Base-by-base conservation (phyloP, 2,329 filamentous ascomycete genomes). In the Ophioceras dolichostomum region DNA sequence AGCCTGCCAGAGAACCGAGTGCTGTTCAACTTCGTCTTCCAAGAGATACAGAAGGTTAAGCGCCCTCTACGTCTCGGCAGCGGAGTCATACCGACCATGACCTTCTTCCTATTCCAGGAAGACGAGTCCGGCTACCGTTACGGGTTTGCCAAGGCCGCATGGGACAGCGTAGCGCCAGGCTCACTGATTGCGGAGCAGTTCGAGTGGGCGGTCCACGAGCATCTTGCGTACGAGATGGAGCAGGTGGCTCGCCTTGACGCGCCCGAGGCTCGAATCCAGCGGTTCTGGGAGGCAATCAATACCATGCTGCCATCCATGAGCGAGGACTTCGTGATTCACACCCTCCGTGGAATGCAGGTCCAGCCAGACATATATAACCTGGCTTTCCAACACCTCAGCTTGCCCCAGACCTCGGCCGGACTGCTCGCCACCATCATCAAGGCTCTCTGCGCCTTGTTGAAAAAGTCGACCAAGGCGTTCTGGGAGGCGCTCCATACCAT, bases 401-500 rank as follows among this genome's bases (percentile, higher is more conserved):
- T 49, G 24, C 47, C 43, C 32, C 66, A 68, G 39, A 59, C 62
- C 30, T 66, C 66, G 12, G 68, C 70, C 39, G 61, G 65, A 2
- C 73, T 83, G 17, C 65, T 94, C 41, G 66, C 77, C 10, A 70
- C 79, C 40, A 65, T 91, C 13, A 67, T 94, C 32, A 74, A 77
- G 39, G 76, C 79, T 2, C 71, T 94, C 42, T 75, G 73, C 32
- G 66, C 65, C 10, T 68, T 95, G 13, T 64, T 95, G 37, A 72
- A 79, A 45, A 87, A 83, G 48, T 81, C 84, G 0, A 72, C 86
- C 0, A 73, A 72, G 38, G 82, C 83, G 32, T 91, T 95, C 48
- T 95, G 89, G 89, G 81, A 86, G 48, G 80, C 86, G 2, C 80
- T 94, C 60, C 79, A 83, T 36, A 75, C 85, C 21, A 84, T 89